Evolutionary conservation across 768 basidiomycete species (phyloP).

Genomic region (Russula sp.): DNA sequence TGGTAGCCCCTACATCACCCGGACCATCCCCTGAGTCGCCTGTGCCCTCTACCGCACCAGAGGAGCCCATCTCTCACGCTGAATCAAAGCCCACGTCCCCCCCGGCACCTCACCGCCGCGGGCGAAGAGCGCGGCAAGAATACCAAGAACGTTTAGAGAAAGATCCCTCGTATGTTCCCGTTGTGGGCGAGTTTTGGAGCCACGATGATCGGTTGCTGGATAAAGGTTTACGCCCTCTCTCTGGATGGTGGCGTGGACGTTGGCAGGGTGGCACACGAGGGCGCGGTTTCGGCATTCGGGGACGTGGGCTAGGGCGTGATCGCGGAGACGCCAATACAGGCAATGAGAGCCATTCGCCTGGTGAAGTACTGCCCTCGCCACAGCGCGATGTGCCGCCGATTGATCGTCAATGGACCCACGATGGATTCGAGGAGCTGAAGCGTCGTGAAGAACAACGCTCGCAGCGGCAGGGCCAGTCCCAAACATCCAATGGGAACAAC

Average conservation of each 20-base stretch:
- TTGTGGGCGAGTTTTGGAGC: constrained; percentile 90
- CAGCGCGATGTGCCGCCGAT: constrained; percentile 51
- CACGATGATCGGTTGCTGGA: constrained; percentile 89
- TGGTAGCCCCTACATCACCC: constrained; percentile 25
- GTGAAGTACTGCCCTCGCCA: constrained; percentile 30
- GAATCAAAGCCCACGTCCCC: constrained; percentile 37
- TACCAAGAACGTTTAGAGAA: constrained; percentile 78
- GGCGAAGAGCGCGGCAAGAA: constrained; percentile 73
- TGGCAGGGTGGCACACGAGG: constrained; percentile 71
- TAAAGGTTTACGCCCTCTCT: constrained; percentile 76
- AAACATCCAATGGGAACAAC: constrained; percentile 49
- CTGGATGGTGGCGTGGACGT: constrained; percentile 83
- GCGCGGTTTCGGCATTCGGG: constrained; percentile 54
- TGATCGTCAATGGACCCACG: constrained; percentile 77
- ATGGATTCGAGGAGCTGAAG: constrained; percentile 87
- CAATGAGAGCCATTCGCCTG: constrained; percentile 28
- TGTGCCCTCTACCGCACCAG: constrained; percentile 35
- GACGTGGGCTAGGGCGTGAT: constrained; percentile 42
- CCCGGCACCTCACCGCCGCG: constrained; percentile 41
- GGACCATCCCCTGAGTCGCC: constrained; percentile 36
- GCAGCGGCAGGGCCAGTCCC: constrained; percentile 42
- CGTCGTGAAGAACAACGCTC: constrained; percentile 59
- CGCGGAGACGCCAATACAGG: constrained; percentile 22
- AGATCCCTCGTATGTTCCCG: constrained; percentile 88
- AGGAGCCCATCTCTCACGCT: constrained; percentile 36